Evolutionary conservation across 23 red algal genomes (phyloP).

Genomic region (Agarophyton chilense): DNA sequence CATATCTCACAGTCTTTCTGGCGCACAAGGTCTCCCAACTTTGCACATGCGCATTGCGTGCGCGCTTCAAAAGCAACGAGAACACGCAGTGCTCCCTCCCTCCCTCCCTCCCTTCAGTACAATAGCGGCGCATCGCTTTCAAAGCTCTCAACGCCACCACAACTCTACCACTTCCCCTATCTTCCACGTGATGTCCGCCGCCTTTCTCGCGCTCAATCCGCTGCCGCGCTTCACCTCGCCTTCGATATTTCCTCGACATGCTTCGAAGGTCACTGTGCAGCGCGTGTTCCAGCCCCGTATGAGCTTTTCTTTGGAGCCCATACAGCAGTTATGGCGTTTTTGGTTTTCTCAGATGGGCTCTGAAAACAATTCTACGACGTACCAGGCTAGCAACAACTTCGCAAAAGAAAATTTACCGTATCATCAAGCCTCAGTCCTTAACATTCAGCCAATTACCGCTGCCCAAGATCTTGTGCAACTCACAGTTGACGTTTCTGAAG

Average conservation of each 20-base stretch:
- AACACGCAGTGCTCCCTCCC: background rate
- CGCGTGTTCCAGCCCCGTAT: background rate
- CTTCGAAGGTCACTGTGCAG: background rate
- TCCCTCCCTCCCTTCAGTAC: no score
- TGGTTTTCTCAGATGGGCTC: background rate
- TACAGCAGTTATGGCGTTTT: background rate
- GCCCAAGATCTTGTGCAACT: constrained; percentile 49
- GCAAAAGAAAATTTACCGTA: background rate
- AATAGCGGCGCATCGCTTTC: background rate
- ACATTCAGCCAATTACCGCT: constrained; percentile 11
- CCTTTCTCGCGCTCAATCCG: constrained; percentile 2
- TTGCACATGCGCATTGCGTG: background rate
- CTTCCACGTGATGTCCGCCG: background rate
- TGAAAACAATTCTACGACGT: background rate
- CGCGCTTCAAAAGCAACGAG: background rate
- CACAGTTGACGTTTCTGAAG: constrained; percentile 49
- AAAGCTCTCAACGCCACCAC: background rate
- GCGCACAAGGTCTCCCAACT: background rate
- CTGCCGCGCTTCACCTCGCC: background rate
- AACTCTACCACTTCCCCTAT: no score
- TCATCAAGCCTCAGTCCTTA: constrained; percentile 1
- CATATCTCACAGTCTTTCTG: background rate
- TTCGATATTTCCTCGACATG: background rate
- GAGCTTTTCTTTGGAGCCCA: background rate
- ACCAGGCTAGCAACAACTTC: background rate